Percentiles rank a stretch among this genome's conserved stretches.
Evolutionary conservation across 306 rosid genomes (phyloP).

Genomic region (Spatholobus suberectus): DNA sequence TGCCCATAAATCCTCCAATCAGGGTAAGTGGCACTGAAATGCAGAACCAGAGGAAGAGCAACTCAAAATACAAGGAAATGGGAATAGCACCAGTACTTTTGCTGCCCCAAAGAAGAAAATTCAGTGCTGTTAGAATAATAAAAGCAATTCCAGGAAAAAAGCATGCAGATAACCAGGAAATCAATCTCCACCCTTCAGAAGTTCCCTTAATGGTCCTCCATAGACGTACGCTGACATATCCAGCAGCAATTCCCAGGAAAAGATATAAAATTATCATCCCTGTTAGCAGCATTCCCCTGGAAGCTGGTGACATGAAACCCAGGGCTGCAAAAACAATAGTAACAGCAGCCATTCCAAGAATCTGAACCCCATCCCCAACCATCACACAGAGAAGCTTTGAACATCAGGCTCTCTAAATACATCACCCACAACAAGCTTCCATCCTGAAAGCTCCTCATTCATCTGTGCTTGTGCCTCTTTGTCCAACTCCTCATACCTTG

Average conservation of each 20-base stretch:
- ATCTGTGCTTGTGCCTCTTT: constrained; percentile 97
- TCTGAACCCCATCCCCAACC: constrained; percentile 97
- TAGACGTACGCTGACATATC: constrained; percentile 89
- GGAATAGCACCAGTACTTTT: constrained; percentile 94
- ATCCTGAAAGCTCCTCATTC: constrained; percentile 98
- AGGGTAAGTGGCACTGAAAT: constrained; percentile 96
- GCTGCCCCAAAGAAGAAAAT: constrained; percentile 94
- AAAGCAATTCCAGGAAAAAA: constrained; percentile 95
- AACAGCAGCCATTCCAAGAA: constrained; percentile 88
- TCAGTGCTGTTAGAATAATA: constrained; percentile 74
- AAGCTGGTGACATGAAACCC: constrained; percentile 76
- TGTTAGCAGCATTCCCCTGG: constrained; percentile 87
- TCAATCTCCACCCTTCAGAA: constrained; percentile 85
- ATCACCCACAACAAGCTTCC: constrained; percentile 99
- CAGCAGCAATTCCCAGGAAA: constrained; percentile 85
- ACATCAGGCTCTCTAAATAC: constrained; percentile 91
- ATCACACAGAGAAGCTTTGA: constrained; percentile 90
- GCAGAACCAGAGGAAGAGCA: constrained; percentile 94
- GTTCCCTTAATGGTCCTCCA: constrained; percentile 95
- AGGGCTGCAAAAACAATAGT: constrained; percentile 89
- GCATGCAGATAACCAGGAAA: constrained; percentile 87
- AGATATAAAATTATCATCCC: constrained; percentile 97
- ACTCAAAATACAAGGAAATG: constrained; percentile 79
- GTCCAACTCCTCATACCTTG: constrained; percentile 95
- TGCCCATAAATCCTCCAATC: constrained; percentile 85